Base-by-base conservation (phyloP, 2,329 filamentous ascomycete species). In the Herpotrichia juniperi region DNA sequence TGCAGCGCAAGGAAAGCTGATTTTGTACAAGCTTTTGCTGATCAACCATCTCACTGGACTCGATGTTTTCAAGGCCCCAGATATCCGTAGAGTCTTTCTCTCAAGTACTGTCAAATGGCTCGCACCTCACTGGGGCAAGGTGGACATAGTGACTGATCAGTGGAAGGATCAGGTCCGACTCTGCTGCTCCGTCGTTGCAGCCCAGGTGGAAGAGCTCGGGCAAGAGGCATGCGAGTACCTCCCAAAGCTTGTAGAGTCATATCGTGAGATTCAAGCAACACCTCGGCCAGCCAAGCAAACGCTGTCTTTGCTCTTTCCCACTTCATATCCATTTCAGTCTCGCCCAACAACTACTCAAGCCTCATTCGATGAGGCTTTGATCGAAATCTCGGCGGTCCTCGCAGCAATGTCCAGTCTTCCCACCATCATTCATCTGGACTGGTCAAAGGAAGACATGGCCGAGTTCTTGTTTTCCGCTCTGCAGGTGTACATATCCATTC, bases 111-210 rank as follows among this genome's bases (percentile, higher is more conserved):
- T 93, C 39, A 81, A 89, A 55, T 99, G 94, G 94, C 87, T 99
- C 51, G 87, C 88, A 11, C 93, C 93, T 3, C 93, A 97, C 73
- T 99, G 94, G 94, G 93, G 93, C 11, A 85, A 86, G 56, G 84
- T 83, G 0, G 82, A 84, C 3, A 80, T 87, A 24, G 85, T 93
- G 9, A 92, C 86, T 2, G 88, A 93, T 30, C 90, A 96, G 66
- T 97, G 92, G 86, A 89, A 88, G 58, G 91, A 96, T 19, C 94
- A 97, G 75, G 90, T 97, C 16, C 89, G 94, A 14, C 79, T 99
- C 14, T 96, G 93, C 74, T 96, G 92, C 74, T 96, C 93, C 1
- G 89, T 99, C 28, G 81, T 99, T 30, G 91, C 93, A 8, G 92
- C 90, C 56, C 90, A 97, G 69, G 83, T 93, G 50, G 84, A 89